Evolutionary conservation across 2,329 filamentous ascomycete species (phyloP), one percentile per base, ranked within the genome.

Genomic region (Cyclaneusma minus): DNA sequence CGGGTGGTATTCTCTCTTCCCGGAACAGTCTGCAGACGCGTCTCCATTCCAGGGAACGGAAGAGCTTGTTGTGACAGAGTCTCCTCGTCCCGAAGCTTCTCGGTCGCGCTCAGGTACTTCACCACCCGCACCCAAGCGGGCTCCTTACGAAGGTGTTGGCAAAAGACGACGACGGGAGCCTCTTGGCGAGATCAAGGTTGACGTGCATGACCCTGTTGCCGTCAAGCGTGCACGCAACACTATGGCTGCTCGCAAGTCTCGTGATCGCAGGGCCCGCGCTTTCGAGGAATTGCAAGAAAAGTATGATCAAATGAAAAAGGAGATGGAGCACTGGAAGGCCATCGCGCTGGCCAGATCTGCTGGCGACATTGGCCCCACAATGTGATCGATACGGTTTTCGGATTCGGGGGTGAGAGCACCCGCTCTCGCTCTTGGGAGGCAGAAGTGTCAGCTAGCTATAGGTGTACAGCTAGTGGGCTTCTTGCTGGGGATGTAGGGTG

Each of bases 161-260:
- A 56, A 77, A 42, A 77, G 80, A 38, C 75, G 79, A 49, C 78
- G 81, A 36, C 73, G 82, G 46, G 87, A 85, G 63, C 74, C 78
- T 35, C 60, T 92, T 29, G 75, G 79, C 35, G 74, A 76, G 5
- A 85, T 93, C 48, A 58, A 77, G 33, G 68, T 84, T 19, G 81
- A 94, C 40, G 68, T 73, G 1, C 56, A 42, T 21, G 85, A 94
- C 44, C 68, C 66, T 7, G 50, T 78, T n/a, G 83, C 82, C 12
- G 68, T 85, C 63, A 94, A 94, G 72, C 80, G 87, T 50, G 85
- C 84, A 26, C 78, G 84, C 39, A 95, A 94, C 52, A 92, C 84
- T 6, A 68, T 91, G 50, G 87, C 87, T 11, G 87, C 87, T 42
- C 83, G 87, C 39, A 93, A 93, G 58, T 93, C 84, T 32, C 76